Conservation (phyloP, 805 yeast genomes). For the Starmerella gropengiesseri region DNA sequence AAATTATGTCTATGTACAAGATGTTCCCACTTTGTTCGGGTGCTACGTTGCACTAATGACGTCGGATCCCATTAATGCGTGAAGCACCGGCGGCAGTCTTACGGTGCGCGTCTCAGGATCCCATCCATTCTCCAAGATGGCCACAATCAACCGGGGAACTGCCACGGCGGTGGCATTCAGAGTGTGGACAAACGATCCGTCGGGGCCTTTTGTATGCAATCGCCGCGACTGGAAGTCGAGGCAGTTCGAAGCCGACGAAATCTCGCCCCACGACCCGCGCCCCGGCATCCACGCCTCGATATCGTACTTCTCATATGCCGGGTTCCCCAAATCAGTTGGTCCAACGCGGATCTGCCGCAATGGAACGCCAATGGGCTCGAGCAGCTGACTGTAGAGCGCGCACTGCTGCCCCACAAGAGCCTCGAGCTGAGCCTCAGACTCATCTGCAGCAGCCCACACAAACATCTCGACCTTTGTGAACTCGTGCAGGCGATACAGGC, state of each 20-base stretch:
- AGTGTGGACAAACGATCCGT: constrained; percentile 54
- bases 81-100: constrained; percentile 20
- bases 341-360: constrained; percentile 87
- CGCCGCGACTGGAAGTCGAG: constrained; percentile 83
- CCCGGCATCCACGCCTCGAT: constrained; percentile 99
- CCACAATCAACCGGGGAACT: constrained; percentile 79
- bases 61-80: constrained; percentile 13
- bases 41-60: neutral
- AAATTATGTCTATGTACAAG: no score
- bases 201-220: constrained; percentile 43
- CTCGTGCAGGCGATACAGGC: constrained; percentile 89
- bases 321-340: constrained; percentile 80
- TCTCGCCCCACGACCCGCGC: constrained; percentile 82
- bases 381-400: constrained; percentile 36
- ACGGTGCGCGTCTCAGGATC: constrained; percentile 17
- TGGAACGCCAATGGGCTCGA: constrained; percentile 51
- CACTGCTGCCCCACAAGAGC: constrained; percentile 54
- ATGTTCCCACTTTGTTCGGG: no score
- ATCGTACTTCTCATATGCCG: constrained; percentile 84
- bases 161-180: constrained; percentile 95
- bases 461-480: constrained; percentile 91
- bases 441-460: constrained; percentile 44
- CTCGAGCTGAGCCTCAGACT: constrained; percentile 33
- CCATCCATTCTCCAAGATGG: constrained; percentile 78
- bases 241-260: constrained; percentile 85